A percentile compares a stretch with the other conserved stretches of the same genome.
phyloP scores from a whole-genome alignment of 768 basidiomycete species.

The Amanita rubescens region DNA sequence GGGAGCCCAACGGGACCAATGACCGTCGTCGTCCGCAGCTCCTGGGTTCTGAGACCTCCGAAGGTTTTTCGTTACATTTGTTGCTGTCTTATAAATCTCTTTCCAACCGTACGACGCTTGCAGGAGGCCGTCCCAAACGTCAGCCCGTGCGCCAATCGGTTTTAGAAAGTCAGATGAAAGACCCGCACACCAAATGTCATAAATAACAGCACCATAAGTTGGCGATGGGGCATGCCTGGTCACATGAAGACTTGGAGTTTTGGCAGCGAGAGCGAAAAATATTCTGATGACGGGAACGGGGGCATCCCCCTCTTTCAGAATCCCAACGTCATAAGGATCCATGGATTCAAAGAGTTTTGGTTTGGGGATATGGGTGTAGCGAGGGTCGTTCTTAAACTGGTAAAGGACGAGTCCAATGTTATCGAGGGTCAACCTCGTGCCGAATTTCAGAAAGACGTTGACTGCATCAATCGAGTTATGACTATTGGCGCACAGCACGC shows the following conservation, averaged over 20 bases:
- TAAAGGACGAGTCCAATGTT: constrained; percentile 3
- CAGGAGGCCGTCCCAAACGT: not conserved
- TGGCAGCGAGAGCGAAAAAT: constrained; percentile 17
- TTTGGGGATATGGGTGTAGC: constrained; percentile 1
- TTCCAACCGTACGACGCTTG: constrained; percentile 11
- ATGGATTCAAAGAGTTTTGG: not conserved
- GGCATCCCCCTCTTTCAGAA: not conserved
- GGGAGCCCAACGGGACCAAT: not conserved
- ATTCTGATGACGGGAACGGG: constrained; percentile 17
- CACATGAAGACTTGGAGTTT: too few relatives aligned
- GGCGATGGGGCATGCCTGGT: not conserved
- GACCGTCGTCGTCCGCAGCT: constrained; percentile 3
- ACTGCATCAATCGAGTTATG: constrained; percentile 1
- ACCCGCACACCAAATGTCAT: constrained; percentile 7
- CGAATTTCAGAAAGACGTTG: not conserved
- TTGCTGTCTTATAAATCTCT: constrained; percentile 1
- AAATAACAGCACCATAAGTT: constrained; percentile 10
- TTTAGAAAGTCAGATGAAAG: constrained; percentile 8
- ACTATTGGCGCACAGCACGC: constrained; percentile 1
- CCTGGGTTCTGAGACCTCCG: constrained; percentile 4
- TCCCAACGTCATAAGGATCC: constrained; percentile 1
- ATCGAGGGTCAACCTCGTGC: not conserved
- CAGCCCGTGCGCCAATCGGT: not conserved
- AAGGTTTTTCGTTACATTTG: not conserved
- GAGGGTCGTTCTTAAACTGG: constrained; percentile 1